Evolutionary conservation across 1,139 yeast species (phyloP).

Genomic region (Oligophagozyma castellii): DNA sequence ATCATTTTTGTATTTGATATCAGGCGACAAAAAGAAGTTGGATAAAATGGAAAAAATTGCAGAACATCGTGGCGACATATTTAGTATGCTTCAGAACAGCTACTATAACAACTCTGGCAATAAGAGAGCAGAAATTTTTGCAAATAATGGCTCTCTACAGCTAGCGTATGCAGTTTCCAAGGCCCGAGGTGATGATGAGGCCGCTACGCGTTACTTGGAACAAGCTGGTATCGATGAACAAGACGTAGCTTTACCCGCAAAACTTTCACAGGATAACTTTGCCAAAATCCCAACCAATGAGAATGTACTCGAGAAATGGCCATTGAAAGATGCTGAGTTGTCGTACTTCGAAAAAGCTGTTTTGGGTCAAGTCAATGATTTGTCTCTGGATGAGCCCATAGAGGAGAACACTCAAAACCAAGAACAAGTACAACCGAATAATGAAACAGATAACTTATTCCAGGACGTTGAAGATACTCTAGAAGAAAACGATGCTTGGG

Average conservation of each 20-base stretch:
- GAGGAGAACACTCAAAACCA: conserved; percentile 14
- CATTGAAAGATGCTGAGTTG: conserved; percentile 55
- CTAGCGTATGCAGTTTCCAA: conserved; percentile 91
- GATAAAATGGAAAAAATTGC: conserved; percentile 83
- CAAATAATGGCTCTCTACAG: conserved; percentile 70
- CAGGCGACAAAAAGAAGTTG: conserved; percentile 68
- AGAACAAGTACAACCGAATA: no score
- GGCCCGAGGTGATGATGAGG: conserved; percentile 64
- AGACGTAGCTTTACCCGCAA: conserved; percentile 54
- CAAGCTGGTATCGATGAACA: conserved; percentile 53
- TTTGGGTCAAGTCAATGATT: conserved; percentile 60
- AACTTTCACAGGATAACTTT: conserved; percentile 9
- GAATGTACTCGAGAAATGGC: conserved; percentile 50
- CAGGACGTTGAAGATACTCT: conserved; percentile 29
- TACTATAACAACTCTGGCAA: conserved; percentile 64
- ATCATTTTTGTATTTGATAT: conserved; percentile 71
- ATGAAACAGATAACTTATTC: conserved; percentile 25
- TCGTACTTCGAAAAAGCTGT: conserved; percentile 81
- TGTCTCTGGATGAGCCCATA: conserved; percentile 29
- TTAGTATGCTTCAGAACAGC: conserved; percentile 73
- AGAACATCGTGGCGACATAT: conserved; percentile 70
- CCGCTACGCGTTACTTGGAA: conserved; percentile 57
- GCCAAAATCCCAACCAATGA: conserved; percentile 12
- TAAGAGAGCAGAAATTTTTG: conserved; percentile 61
- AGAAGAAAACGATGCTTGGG: conserved; percentile 49